phyloP scores from a whole-genome alignment of 192 early-diverging fungal genomes.

The Entrophospora sp. region DNA sequence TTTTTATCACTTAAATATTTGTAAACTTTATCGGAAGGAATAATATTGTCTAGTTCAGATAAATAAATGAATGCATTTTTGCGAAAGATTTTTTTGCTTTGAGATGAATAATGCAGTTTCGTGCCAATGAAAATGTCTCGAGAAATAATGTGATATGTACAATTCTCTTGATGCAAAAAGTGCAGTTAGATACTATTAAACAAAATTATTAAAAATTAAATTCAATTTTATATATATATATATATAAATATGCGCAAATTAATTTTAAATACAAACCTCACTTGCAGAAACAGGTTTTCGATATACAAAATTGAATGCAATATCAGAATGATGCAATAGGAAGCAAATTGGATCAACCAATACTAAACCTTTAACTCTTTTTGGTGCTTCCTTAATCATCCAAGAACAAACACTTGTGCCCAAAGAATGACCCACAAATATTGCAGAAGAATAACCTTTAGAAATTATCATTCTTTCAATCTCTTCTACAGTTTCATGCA shows the following conservation, averaged over 20 bases:
- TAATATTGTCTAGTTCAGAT: constrained; percentile 37
- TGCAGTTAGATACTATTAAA: too few species aligned
- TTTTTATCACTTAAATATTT: constrained; percentile 29
- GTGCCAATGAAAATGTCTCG: constrained; percentile 43
- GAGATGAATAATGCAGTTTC: constrained; percentile 31
- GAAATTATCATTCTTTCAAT: constrained; percentile 45
- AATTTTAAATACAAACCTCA: constrained; percentile 23
- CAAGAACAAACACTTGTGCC: constrained; percentile 53
- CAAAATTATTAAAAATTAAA: too few species aligned
- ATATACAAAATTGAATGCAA: constrained; percentile 55
- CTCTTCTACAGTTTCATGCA: constrained; percentile 44
- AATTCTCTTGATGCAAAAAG: constrained; percentile 52
- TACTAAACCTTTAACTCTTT: constrained; percentile 41
- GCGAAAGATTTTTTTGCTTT: constrained; percentile 20
- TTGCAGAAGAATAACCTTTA: constrained; percentile 44
- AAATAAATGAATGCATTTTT: constrained; percentile 30
- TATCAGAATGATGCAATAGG: constrained; percentile 47
- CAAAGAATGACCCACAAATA: constrained; percentile 58
- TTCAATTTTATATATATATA: too few species aligned
- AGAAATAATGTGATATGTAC: constrained; percentile 52
- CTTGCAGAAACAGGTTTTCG: constrained; percentile 27
- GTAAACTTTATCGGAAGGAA: constrained; percentile 26
- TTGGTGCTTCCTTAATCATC: constrained; percentile 43
- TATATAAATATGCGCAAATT: too few species aligned
- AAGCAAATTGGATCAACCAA: constrained; percentile 64